Conservation (phyloP, 2,329 filamentous ascomycete genomes). For the Camillea tinctor region DNA sequence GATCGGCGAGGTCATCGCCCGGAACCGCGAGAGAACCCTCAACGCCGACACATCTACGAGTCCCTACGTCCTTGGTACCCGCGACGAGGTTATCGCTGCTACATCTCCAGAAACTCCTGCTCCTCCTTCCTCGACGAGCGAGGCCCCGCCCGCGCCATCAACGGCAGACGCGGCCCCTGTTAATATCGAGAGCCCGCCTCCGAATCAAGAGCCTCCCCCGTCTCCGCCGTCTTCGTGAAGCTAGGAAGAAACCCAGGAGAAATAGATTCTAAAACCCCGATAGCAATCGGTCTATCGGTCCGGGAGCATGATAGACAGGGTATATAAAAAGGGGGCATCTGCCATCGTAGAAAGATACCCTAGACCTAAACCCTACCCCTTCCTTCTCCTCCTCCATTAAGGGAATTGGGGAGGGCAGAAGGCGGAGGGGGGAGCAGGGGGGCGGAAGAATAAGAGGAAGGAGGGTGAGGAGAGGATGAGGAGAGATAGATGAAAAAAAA, state of each 20-base stretch:
- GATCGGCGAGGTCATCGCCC: slow-evolving; percentile 61
- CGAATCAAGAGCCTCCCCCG: slow-evolving; percentile 9
- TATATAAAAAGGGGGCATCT: too few species aligned
- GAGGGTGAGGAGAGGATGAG: background rate
- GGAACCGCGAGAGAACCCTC: slow-evolving; percentile 46
- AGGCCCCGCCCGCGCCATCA: background rate
- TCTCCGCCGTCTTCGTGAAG: slow-evolving; percentile 20
- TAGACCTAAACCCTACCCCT: too few species aligned
- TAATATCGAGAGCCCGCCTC: slow-evolving; percentile 4
- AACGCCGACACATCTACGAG: slow-evolving; percentile 35
- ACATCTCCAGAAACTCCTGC: background rate
- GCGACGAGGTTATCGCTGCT: too few species aligned
- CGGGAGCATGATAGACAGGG: background rate
- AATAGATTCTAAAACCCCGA: background rate
- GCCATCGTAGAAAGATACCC: too few species aligned
- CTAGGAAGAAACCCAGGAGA: background rate
- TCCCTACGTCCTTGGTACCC: too few species aligned
- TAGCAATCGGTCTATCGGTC: background rate
- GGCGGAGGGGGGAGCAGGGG: too few species aligned
- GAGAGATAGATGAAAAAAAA: background rate
- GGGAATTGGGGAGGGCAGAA: too few species aligned
- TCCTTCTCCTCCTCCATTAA: too few species aligned
- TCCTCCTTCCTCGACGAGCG: background rate
- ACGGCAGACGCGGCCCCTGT: background rate
- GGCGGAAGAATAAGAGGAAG: background rate